phyloP scores from a whole-genome alignment of 2,329 filamentous ascomycete genomes.

The Zymoseptoria brevis region DNA sequence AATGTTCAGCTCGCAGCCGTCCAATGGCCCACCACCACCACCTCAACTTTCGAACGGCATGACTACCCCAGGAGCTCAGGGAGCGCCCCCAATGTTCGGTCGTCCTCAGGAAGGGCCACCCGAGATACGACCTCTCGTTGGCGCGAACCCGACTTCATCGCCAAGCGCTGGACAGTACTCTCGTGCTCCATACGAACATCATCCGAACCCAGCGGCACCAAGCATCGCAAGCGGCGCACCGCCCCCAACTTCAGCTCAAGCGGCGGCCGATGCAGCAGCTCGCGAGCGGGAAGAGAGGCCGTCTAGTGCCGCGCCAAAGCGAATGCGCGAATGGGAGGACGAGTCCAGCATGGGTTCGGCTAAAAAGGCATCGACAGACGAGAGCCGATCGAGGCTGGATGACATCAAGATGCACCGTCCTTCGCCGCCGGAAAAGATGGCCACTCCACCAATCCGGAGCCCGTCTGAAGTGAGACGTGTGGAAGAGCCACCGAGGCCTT shows the following conservation, averaged over 20 bases:
- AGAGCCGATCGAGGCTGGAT: slow-evolving; percentile 76
- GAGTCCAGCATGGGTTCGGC: slow-evolving; percentile 46
- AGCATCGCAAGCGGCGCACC: slow-evolving; percentile 63
- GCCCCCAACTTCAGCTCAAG: slow-evolving; percentile 50
- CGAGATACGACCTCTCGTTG: slow-evolving; percentile 73
- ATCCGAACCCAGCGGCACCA: slow-evolving; percentile 53
- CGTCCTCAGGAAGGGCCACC: slow-evolving; percentile 56
- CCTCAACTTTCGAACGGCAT: slow-evolving; percentile 19
- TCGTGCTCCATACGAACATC: slow-evolving; percentile 71
- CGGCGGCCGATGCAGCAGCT: slow-evolving; percentile 58
- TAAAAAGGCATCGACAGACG: slow-evolving; percentile 85
- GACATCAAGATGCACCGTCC: slow-evolving; percentile 69
- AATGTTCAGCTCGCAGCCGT: slow-evolving; percentile 17
- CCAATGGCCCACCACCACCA: slow-evolving; percentile 17
- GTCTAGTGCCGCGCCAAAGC: slow-evolving; percentile 69
- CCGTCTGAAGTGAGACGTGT: slow-evolving; percentile 60
- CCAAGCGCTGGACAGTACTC: slow-evolving; percentile 71
- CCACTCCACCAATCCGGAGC: slow-evolving; percentile 65
- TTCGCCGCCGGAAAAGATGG: slow-evolving; percentile 41
- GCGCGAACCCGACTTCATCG: slow-evolving; percentile 67
- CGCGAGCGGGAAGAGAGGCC: slow-evolving; percentile 67
- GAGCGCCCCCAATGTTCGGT: slow-evolving; percentile 62
- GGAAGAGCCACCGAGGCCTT: slow-evolving; percentile 55
- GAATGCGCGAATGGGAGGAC: slow-evolving; percentile 87
- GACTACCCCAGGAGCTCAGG: slow-evolving; percentile 41